Percentiles rank a stretch among this genome's conserved stretches.
phyloP scores from a whole-genome alignment of 129 eudicot genomes.

The Glebionis coronaria region DNA sequence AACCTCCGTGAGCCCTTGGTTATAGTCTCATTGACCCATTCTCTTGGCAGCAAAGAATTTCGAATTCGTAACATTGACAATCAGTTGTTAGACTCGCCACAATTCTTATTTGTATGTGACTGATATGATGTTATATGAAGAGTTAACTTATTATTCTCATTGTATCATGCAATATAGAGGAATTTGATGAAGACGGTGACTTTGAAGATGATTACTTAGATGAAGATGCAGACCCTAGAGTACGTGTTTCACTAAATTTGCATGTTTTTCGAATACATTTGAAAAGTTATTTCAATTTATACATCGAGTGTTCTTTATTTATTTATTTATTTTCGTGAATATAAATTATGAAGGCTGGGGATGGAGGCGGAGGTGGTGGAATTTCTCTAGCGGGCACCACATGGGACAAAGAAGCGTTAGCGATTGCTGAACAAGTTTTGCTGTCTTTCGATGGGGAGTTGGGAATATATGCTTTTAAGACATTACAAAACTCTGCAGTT shows the following conservation, averaged over 20 bases:
- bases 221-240: slow-evolving; percentile 58
- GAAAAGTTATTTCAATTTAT: neutral
- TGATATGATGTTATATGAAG: slow-evolving; percentile 12
- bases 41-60: too few relatives aligned
- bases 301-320: neutral
- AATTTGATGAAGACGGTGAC: slow-evolving; percentile 45
- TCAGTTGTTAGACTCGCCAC: too few relatives aligned
- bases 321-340: neutral
- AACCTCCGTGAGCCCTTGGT: too few relatives aligned
- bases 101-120: neutral
- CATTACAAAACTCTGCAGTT: slow-evolving; percentile 54
- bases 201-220: slow-evolving; percentile 47
- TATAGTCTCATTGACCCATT: too few relatives aligned
- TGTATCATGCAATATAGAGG: slow-evolving; percentile 34
- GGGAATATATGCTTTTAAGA: slow-evolving; percentile 86
- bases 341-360: slow-evolving; percentile 30
- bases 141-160: slow-evolving; percentile 1
- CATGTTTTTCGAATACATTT: neutral
- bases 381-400: slow-evolving; percentile 67
- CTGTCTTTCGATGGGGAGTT: slow-evolving; percentile 66
- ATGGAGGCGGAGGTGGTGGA: slow-evolving; percentile 97
- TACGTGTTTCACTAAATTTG: slow-evolving; percentile 26
- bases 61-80: too few relatives aligned
- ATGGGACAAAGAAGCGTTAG: slow-evolving; percentile 89
- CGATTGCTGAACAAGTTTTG: slow-evolving; percentile 61